A percentile compares a stretch with the other conserved stretches of the same genome.
Evolutionary conservation across 208 protist genomes (phyloP).

Genomic region (Leptomonas seymouri): DNA sequence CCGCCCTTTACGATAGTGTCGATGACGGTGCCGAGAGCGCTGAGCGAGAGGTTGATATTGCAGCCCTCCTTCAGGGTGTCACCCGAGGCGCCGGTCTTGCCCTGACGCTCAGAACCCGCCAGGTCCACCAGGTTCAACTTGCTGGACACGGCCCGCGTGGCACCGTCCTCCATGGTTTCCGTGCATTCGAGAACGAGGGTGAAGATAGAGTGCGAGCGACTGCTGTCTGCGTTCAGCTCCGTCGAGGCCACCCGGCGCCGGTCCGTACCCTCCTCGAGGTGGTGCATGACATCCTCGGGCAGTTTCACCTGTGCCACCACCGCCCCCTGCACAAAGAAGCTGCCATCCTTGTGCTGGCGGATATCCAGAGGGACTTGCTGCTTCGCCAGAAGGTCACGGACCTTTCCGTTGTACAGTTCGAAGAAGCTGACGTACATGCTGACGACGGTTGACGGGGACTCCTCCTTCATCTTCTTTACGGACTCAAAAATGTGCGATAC

Average conservation of each 20-base stretch:
- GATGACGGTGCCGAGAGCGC: slow-evolving; percentile 89
- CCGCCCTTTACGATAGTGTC: slow-evolving; percentile 90
- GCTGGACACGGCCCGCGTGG: slow-evolving; percentile 66
- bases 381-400: slow-evolving; percentile 84
- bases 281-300: slow-evolving; percentile 68
- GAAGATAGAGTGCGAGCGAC: slow-evolving; percentile 92
- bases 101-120: slow-evolving; percentile 91
- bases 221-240: slow-evolving; percentile 91
- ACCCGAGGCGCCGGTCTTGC: slow-evolving; percentile 89
- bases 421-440: slow-evolving; percentile 85
- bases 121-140: slow-evolving; percentile 94
- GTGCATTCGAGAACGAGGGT: slow-evolving; percentile 83
- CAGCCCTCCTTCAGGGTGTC: slow-evolving; percentile 93
- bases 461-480: slow-evolving; percentile 52
- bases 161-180: slow-evolving; percentile 78
- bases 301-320: slow-evolving; percentile 79
- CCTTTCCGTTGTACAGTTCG: slow-evolving; percentile 92
- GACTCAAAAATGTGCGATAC: slow-evolving; percentile 81
- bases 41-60: slow-evolving; percentile 94
- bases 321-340: slow-evolving; percentile 85
- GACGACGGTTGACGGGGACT: slow-evolving; percentile 46
- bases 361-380: slow-evolving; percentile 86
- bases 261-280: slow-evolving; percentile 91
- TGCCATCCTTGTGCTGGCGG: slow-evolving; percentile 83
- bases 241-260: slow-evolving; percentile 80